Percentiles rank a stretch among this genome's conserved stretches.
Conservation (phyloP, 1,139 yeast genomes). For the Lipomyces yarrowii region DNA sequence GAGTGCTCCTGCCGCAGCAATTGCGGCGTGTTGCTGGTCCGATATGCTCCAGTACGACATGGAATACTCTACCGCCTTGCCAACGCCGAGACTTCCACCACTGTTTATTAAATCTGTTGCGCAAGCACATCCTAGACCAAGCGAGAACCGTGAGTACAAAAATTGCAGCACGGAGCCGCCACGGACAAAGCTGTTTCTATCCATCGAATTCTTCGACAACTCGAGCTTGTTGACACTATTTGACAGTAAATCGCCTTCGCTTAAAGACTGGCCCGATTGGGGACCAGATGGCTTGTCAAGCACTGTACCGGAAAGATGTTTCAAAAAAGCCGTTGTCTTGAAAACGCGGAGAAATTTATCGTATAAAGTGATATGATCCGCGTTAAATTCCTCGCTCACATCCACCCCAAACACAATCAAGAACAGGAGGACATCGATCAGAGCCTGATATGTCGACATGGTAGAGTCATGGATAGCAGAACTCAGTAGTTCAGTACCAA, state of each 20-base stretch:
- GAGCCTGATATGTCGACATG: conserved; percentile 4
- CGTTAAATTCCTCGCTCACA: conserved; percentile 19
- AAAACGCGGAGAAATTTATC: conserved; percentile 15
- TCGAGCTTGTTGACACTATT: conserved; percentile 14
- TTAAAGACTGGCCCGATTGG: not conserved
- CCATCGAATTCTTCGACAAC: conserved; percentile 3
- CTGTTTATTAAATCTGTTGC: conserved; percentile 6
- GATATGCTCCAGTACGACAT: conserved; percentile 17
- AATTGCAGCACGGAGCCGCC: conserved; percentile 11
- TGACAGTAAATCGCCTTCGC: conserved; percentile 8
- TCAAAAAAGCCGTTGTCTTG: conserved; percentile 14
- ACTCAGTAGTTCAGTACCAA: conserved; percentile 9
- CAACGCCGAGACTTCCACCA: conserved; percentile 11
- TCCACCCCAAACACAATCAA: conserved; percentile 25
- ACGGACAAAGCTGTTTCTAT: conserved; percentile 3
- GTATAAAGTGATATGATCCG: conserved; percentile 21
- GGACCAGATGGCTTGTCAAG: not conserved
- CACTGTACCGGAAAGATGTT: conserved; percentile 12
- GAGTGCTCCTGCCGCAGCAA: conserved; percentile 20
- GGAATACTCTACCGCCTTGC: conserved; percentile 17
- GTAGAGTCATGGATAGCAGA: conserved; percentile 9
- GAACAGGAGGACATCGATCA: conserved; percentile 24
- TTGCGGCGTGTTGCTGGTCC: conserved; percentile 4
- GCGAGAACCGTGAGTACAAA: conserved; percentile 13
- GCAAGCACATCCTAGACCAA: conserved; percentile 12